Percentiles rank a stretch among this genome's conserved stretches.
These are phyloP conservation scores for Albugo candida DNA, from an alignment of 352 stramenopile species.

Conservation along the genomic window DNA sequence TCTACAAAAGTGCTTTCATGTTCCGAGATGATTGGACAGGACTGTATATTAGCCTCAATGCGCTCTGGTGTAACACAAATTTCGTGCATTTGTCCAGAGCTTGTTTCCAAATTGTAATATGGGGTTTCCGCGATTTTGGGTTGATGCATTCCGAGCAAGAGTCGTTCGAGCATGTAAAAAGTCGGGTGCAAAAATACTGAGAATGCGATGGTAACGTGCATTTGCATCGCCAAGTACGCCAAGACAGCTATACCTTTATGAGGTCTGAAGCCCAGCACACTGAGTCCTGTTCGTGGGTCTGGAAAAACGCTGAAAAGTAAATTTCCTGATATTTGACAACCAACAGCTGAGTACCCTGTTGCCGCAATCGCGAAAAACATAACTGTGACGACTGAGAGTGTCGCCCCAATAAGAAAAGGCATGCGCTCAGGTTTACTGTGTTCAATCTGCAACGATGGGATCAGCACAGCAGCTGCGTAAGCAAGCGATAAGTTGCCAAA, in stretches of 20 bases:
- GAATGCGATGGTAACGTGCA: constrained; percentile 32
- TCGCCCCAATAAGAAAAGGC: constrained; percentile 33
- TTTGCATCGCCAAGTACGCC: constrained; percentile 30
- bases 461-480: constrained; percentile 38
- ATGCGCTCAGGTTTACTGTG: constrained; percentile 38
- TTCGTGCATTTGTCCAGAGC: too few species aligned
- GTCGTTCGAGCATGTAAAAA: constrained; percentile 37
- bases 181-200: constrained; percentile 32
- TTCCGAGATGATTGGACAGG: constrained; percentile 20
- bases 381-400: constrained; percentile 33
- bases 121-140: neutral
- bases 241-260: constrained; percentile 14
- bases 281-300: constrained; percentile 11
- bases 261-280: constrained; percentile 27
- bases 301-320: constrained; percentile 61
- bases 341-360: constrained; percentile 18
- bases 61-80: neutral
- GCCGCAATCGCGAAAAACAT: constrained; percentile 29
- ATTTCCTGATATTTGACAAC: constrained; percentile 12
- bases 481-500: constrained; percentile 47
- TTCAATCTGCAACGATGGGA: constrained; percentile 35
- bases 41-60: constrained; percentile 1
- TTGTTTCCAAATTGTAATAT: neutral
- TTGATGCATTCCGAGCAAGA: constrained; percentile 39
- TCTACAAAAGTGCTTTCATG: constrained; percentile 18